Evolutionary conservation across 2,329 filamentous ascomycete species (phyloP).

Genomic region (Curvularia sp.): DNA sequence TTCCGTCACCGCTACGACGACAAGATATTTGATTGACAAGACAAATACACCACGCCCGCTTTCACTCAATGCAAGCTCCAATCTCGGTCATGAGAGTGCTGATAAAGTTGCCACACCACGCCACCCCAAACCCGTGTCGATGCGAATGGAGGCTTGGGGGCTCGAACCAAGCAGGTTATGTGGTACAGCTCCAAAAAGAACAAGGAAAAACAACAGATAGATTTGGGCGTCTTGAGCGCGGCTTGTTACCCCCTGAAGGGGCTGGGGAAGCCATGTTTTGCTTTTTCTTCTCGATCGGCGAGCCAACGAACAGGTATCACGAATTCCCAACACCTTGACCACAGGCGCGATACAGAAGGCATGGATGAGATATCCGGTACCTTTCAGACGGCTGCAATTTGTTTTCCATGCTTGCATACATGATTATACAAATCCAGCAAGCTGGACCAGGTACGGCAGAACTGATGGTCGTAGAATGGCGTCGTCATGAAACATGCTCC

Average conservation of each 20-base stretch:
- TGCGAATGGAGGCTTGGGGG: conserved; percentile 1
- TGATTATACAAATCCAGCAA: conserved; percentile 3
- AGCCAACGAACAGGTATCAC: conserved; percentile 8
- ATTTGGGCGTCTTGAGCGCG: conserved; percentile 3
- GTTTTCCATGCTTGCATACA: neutral
- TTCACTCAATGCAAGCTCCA: neutral
- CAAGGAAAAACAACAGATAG: conserved; percentile 5
- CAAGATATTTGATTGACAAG: neutral
- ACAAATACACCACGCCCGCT: neutral
- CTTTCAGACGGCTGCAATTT: neutral
- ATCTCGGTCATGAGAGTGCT: neutral
- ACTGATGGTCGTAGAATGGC: conserved; percentile 1
- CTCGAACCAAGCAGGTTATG: neutral
- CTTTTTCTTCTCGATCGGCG: conserved; percentile 14
- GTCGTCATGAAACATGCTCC: conserved; percentile 12
- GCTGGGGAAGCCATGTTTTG: conserved; percentile 1
- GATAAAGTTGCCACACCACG: neutral
- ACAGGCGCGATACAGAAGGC: conserved; percentile 3
- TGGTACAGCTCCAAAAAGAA: neutral
- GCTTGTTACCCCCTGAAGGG: neutral
- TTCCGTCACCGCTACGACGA: neutral
- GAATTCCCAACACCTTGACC: conserved; percentile 5
- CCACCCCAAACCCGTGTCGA: neutral
- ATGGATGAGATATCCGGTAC: neutral
- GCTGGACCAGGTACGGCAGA: neutral